Percentiles rank a stretch among this genome's conserved stretches.
Conservation (phyloP, 345 rosid species). For the Streptanthus diversifolius region DNA sequence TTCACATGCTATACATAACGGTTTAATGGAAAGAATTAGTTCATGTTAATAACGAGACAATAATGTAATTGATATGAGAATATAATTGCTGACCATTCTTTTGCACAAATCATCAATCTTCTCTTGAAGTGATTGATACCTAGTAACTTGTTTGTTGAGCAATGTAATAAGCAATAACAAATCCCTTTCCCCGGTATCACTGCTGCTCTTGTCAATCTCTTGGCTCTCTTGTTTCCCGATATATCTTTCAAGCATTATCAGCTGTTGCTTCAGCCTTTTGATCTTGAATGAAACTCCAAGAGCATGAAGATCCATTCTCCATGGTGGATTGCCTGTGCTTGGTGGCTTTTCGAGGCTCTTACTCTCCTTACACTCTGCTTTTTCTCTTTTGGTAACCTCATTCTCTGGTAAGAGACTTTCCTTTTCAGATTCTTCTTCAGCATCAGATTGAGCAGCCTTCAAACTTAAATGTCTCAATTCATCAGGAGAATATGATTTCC, state of each 20-base stretch:
- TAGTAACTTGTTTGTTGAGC: slow-evolving; percentile 70
- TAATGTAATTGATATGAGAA: not conserved
- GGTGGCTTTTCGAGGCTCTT: slow-evolving; percentile 25
- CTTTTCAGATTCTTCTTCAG: slow-evolving; percentile 46
- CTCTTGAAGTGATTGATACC: slow-evolving; percentile 86
- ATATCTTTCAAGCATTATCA: slow-evolving; percentile 77
- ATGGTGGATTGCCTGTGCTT: slow-evolving; percentile 37
- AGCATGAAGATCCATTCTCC: slow-evolving; percentile 91
- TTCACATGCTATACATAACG: not conserved
- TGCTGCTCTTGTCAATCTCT: slow-evolving; percentile 36
- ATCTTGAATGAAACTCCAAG: slow-evolving; percentile 93
- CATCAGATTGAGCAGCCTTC: slow-evolving; percentile 35
- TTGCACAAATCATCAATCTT: slow-evolving; percentile 84
- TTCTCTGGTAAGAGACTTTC: slow-evolving; percentile 4
- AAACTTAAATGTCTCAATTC: slow-evolving; percentile 36
- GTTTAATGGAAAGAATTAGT: slow-evolving; percentile 6
- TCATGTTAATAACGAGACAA: slow-evolving; percentile 7
- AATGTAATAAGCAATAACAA: slow-evolving; percentile 52
- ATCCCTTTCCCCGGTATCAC: slow-evolving; percentile 38
- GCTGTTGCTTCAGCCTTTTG: slow-evolving; percentile 88
- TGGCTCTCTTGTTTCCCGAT: slow-evolving; percentile 56
- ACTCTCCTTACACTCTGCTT: slow-evolving; percentile 33
- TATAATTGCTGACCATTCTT: slow-evolving; percentile 57
- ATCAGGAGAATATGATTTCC: slow-evolving; percentile 57
- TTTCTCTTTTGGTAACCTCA: not conserved